Base-by-base conservation (phyloP, 257 asterid genomes). In the Eucommia ulmoides region DNA sequence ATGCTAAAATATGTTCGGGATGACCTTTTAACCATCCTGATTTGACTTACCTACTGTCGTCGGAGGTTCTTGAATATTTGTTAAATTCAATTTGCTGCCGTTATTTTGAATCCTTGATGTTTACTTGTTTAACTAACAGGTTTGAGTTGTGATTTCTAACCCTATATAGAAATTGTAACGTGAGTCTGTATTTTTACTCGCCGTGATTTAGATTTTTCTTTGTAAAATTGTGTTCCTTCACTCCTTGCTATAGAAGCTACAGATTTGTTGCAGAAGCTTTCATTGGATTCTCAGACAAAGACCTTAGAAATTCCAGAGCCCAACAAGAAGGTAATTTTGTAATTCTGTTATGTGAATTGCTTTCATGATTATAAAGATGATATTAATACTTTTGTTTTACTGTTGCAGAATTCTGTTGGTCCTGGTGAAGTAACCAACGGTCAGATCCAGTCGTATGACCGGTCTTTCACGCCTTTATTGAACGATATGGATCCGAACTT, bases 201-300 rank as follows among this genome's bases (percentile, higher is more conserved):
- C n/a, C n/a, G n/a, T n/a, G n/a, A n/a, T n/a, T n/a, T n/a, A n/a
- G n/a, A n/a, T n/a, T n/a, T n/a, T 29, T 29, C 7, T 29, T 29
- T 29, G 12, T 5, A 44, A 21, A 52, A 16, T 20, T 53, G 66
- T 22, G 7, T 65, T 77, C 84, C 76, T 78, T 75, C 41, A 75
- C 82, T 19, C 7, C 38, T 54, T 63, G 44, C 45, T 25, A 41
- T 29, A 82, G 93, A 82, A 51, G 70, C 86, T 55, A 60, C 83
- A 23, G 86, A 70, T 3, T 50, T 82, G 57, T 49, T 82, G 80
- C 89, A 82, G 65, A 79, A 74, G 25, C 50, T 82, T 22, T 58
- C 93, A 3, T 41, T 82, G 79, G 86, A 79, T 12, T 51, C 88
- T 1, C 73, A 76, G 59, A 38, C 71, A 1, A 79, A 74, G 69